Conservation (phyloP, 257 asterid species). For the Dorcoceras hygrometricum region DNA sequence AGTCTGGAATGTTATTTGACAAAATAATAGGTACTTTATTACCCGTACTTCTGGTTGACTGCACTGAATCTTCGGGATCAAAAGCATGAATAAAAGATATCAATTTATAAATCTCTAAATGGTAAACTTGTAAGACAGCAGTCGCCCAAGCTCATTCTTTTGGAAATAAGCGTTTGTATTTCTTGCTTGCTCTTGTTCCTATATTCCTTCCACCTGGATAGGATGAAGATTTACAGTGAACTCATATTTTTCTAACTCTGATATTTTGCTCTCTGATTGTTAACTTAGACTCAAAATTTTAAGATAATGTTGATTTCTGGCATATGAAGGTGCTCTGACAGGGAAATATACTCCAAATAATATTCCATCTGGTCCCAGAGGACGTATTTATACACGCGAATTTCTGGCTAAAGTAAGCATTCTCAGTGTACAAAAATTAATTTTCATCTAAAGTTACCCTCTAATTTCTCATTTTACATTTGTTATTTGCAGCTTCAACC, state of each 20-base stretch:
- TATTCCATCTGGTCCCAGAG: slow-evolving; percentile 87
- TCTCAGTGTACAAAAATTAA: background rate
- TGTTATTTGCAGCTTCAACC: slow-evolving; percentile 72
- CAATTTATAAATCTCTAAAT: background rate
- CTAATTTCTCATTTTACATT: slow-evolving; percentile 15
- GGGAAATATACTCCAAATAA: slow-evolving; percentile 82
- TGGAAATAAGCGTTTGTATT: background rate
- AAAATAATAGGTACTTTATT: too few relatives aligned
- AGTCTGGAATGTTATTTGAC: background rate
- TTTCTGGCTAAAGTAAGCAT: slow-evolving; percentile 58
- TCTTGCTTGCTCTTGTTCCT: background rate
- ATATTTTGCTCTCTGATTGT: too few relatives aligned
- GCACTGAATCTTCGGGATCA: background rate
- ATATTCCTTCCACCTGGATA: background rate
- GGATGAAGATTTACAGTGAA: too few relatives aligned
- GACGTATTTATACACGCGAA: slow-evolving; percentile 75
- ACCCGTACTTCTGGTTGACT: too few relatives aligned
- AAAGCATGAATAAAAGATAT: background rate
- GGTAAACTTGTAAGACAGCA: background rate
- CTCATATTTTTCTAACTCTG: too few relatives aligned
- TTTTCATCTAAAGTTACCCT: background rate
- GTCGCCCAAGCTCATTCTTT: background rate
- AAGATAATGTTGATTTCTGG: slow-evolving; percentile 10
- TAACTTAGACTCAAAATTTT: background rate
- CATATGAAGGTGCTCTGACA: slow-evolving; percentile 71